phyloP scores from a whole-genome alignment of 176 grass and related monocot species.

The Guadua angustifolia region DNA sequence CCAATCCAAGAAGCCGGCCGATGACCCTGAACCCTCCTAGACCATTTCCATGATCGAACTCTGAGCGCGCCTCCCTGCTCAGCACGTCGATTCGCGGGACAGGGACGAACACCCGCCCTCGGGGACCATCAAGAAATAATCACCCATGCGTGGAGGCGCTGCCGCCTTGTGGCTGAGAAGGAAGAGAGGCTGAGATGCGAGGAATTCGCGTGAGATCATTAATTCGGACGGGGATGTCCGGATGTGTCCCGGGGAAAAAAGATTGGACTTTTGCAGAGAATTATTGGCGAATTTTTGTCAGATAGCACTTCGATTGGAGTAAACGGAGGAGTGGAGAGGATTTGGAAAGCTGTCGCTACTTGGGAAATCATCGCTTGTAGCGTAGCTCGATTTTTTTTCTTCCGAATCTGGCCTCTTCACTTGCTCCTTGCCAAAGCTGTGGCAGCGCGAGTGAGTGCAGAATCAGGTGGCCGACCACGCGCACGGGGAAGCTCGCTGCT shows the following conservation, averaged over 20 bases:
- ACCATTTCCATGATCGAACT: background rate
- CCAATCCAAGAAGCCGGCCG: conserved; percentile 2
- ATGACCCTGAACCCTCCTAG: background rate
- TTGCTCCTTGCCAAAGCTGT: too few species aligned
- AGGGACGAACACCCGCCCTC: background rate
- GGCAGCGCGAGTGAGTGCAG: too few species aligned
- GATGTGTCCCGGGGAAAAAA: background rate
- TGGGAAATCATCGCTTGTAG: background rate
- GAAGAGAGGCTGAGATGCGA: background rate
- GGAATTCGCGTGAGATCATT: conserved; percentile 4
- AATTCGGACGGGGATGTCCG: conserved; percentile 1
- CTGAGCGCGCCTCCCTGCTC: background rate
- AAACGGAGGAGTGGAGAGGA: background rate
- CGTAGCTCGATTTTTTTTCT: too few species aligned
- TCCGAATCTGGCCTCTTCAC: too few species aligned
- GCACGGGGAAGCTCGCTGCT: too few species aligned
- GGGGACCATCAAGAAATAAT: conserved; percentile 11
- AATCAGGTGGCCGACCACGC: too few species aligned
- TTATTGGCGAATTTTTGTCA: background rate
- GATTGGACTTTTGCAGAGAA: conserved; percentile 17
- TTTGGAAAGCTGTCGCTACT: background rate
- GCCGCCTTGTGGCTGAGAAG: conserved; percentile 10
- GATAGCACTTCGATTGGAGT: background rate
- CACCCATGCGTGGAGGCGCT: conserved; percentile 24
- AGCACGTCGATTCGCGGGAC: conserved; percentile 20